phyloP scores from a whole-genome alignment of 495 filamentous ascomycete species.

The Xylaria sp. region DNA sequence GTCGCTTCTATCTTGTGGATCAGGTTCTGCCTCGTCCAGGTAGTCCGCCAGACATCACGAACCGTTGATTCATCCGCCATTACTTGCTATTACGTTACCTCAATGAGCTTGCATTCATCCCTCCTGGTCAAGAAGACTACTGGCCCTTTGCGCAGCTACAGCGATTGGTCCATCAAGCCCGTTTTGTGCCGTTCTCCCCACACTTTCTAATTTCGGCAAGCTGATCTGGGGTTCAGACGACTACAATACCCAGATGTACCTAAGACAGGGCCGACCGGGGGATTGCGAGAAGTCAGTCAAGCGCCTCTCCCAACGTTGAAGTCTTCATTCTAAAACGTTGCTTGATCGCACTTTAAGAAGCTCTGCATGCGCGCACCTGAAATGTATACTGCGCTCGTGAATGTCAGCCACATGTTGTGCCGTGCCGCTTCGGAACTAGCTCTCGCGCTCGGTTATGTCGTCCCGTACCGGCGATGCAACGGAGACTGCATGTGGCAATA shows the following conservation, averaged over 20 bases:
- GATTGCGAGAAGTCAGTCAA: background rate
- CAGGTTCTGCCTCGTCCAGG: background rate
- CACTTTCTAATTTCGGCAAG: slow-evolving; percentile 22
- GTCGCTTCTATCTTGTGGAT: background rate
- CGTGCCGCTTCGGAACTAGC: slow-evolving; percentile 14
- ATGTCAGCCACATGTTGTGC: background rate
- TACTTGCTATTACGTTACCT: background rate
- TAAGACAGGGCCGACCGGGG: background rate
- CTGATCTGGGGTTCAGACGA: slow-evolving; percentile 18
- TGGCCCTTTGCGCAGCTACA: slow-evolving; percentile 13
- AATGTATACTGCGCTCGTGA: background rate
- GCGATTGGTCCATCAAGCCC: slow-evolving; percentile 11
- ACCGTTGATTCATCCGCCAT: background rate
- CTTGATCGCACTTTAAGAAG: slow-evolving; percentile 3
- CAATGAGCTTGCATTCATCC: background rate
- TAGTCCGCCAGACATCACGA: background rate
- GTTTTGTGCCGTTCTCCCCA: slow-evolving; percentile 19
- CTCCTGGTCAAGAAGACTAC: background rate
- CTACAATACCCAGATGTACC: background rate
- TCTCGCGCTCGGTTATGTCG: background rate
- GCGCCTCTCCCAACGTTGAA: background rate
- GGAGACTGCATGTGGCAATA: slow-evolving; percentile 3
- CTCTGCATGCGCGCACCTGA: background rate
- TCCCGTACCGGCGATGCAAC: slow-evolving; percentile 15
- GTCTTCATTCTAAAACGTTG: background rate